Base-by-base conservation (phyloP, 1,284 basidiomycete species). In the Ceratobasidium papillatum region DNA sequence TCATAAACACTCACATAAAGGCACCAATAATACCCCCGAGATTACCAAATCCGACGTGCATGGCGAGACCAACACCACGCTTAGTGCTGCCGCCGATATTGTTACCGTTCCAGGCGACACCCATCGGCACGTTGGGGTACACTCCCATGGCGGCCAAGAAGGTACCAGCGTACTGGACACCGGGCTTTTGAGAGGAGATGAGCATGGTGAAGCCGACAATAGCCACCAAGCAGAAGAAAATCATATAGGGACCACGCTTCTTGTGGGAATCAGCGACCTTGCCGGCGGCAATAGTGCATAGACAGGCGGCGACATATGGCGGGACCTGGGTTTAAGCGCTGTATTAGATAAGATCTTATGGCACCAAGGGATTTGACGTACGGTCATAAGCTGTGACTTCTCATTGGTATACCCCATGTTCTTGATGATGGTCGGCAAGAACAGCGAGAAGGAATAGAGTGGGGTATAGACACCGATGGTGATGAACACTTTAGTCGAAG, bases 371-470 rank as follows among this genome's bases (percentile, higher is more conserved):
- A n/a, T 32, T 27, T 11, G 12, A 36, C 65, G 12, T 43, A 77
- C 81, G 59, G 38, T 30, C 58, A 86, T 41, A 14, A 75, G 65
- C 56, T 75, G 64, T 77, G 79, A 80, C 77, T 81, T 83, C 78
- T 81, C 80, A 74, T 81, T 78, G 76, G 82, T 80, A 78, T 83
- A 77, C 30, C 77, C 77, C 56, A 78, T 83, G 80, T 87, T 80
- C 68, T 82, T 84, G 72, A 87, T 86, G 72, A 87, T 87, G 3
- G 84, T 86, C 1, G 88, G 88, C 0, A 86, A 85, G 78, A 89
- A 89, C 0, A 89, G 80, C 1, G 84, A 84, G 78, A 89, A 89
- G 0, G 87, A 85, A 71, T 84, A 89, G 38, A 89, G 79, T 0
- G 88, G 87, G 2, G 80, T 80, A 76, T 80, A 81, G 69, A 81